Conservation (phyloP, 2,329 filamentous ascomycete species). For the Neocatenulostroma microsporum region DNA sequence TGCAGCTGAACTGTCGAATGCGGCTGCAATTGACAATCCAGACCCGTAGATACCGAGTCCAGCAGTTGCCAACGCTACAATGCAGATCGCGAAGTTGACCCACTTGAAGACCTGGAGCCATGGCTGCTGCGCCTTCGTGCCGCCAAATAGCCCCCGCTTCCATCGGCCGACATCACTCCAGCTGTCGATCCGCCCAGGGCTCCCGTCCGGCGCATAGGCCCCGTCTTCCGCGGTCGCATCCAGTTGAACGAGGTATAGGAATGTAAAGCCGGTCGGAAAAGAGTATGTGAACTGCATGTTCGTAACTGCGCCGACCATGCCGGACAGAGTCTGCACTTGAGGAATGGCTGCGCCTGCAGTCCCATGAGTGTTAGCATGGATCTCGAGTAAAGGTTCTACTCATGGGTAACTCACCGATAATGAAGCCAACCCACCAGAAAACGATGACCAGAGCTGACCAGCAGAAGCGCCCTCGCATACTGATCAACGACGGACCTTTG, state of each 20-base stretch:
- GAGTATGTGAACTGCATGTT: conserved; percentile 11
- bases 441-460: conserved; percentile 5
- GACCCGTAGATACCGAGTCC: conserved; percentile 8
- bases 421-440: conserved; percentile 9
- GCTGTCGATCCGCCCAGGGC: conserved; percentile 1
- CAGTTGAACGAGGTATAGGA: conserved; percentile 9
- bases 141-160: conserved; percentile 7
- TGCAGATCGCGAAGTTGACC: conserved; percentile 3
- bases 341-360: conserved; percentile 8
- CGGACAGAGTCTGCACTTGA: conserved; percentile 8
- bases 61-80: conserved; percentile 5
- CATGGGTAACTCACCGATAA: conserved; percentile 2
- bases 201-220: neutral
- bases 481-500: conserved; percentile 5
- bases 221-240: conserved; percentile 8
- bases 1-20: conserved; percentile 4
- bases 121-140: neutral
- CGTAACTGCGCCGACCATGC: conserved; percentile 8
- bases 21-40: conserved; percentile 6
- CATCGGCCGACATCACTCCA: conserved; percentile 5
- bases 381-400: no score
- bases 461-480: conserved; percentile 4
- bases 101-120: conserved; percentile 4
- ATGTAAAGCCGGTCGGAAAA: conserved; percentile 10
- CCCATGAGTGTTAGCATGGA: neutral